A percentile compares a stretch with the other conserved stretches of the same genome.
These are phyloP conservation scores for Pyrenochaeta sp. DNA, from an alignment of 2,329 filamentous ascomycete species.

Conservation along the genomic window DNA sequence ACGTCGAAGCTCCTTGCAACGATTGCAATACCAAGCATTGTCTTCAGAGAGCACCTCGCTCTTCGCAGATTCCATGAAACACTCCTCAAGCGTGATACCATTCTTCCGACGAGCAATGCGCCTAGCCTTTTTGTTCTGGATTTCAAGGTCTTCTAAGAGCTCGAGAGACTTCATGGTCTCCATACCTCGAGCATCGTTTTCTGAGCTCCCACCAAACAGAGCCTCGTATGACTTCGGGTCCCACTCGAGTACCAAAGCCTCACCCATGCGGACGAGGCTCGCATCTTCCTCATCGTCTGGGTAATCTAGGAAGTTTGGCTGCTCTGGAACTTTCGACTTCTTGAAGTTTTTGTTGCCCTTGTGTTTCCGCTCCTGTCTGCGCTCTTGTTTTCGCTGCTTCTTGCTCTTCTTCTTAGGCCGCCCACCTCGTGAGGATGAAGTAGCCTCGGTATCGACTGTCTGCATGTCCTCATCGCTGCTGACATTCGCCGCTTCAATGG, in stretches of 20 bases:
- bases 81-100: slow-evolving; percentile 87
- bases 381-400: slow-evolving; percentile 40
- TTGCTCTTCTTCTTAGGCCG: slow-evolving; percentile 44
- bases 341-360: slow-evolving; percentile 45
- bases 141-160: slow-evolving; percentile 64
- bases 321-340: slow-evolving; percentile 39
- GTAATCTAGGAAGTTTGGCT: slow-evolving; percentile 38
- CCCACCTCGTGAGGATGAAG: slow-evolving; percentile 31
- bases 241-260: slow-evolving; percentile 91
- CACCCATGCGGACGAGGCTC: slow-evolving; percentile 78
- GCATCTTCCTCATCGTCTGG: slow-evolving; percentile 57
- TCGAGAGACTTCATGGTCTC: slow-evolving; percentile 65
- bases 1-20: slow-evolving; percentile 90
- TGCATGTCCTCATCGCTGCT: slow-evolving; percentile 49
- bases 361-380: slow-evolving; percentile 35
- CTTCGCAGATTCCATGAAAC: slow-evolving; percentile 92
- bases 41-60: slow-evolving; percentile 93
- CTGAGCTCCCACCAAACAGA: slow-evolving; percentile 65
- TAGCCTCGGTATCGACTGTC: slow-evolving; percentile 31
- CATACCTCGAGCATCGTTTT: slow-evolving; percentile 63
- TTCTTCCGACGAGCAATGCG: slow-evolving; percentile 72
- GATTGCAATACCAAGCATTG: slow-evolving; percentile 96
- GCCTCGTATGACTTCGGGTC: slow-evolving; percentile 71
- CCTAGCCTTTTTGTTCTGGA: slow-evolving; percentile 68
- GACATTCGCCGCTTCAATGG: slow-evolving; percentile 39